Conservation (phyloP, 441 rosid genomes). For the Raphanus hybrid region DNA sequence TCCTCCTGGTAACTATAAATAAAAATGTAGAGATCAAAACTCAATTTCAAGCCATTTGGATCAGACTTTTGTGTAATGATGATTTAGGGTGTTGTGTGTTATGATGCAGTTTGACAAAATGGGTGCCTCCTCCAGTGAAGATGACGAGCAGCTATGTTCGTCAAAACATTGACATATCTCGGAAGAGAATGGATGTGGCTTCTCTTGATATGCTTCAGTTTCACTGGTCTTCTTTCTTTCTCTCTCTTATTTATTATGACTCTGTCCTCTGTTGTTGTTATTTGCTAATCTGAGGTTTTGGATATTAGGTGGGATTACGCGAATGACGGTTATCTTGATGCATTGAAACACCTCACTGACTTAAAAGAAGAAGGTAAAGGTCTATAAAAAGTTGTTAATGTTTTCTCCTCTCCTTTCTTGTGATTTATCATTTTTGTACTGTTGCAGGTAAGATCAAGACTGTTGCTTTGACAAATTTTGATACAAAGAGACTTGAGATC, state of each 20-base stretch:
- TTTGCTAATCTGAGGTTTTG: conserved; percentile 17
- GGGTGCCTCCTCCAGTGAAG: conserved; percentile 98
- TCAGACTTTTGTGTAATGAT: conserved; percentile 6
- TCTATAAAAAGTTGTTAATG: not conserved
- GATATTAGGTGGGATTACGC: conserved; percentile 91
- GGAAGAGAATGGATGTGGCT: conserved; percentile 96
- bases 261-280: not conserved
- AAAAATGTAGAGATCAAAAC: conserved; percentile 10
- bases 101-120: conserved; percentile 82
- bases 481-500: conserved; percentile 77
- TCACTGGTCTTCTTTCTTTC: conserved; percentile 66
- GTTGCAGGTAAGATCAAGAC: conserved; percentile 87
- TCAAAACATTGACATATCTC: conserved; percentile 70
- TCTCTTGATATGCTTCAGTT: conserved; percentile 97
- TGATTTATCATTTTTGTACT: conserved; percentile 11
- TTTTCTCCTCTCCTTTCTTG: conserved; percentile 17
- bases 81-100: not conserved
- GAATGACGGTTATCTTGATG: conserved; percentile 88
- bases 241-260: conserved; percentile 8
- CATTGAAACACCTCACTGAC: conserved; percentile 86
- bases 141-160: conserved; percentile 79
- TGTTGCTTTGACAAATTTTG: conserved; percentile 90
- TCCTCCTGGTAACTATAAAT: too few relatives aligned
- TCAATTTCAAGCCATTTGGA: not conserved
- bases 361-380: conserved; percentile 80